Percentiles rank a stretch among this genome's conserved stretches.
Evolutionary conservation across 345 rosid genomes (phyloP).

Genomic region (Eucalyptus fibrosa): DNA sequence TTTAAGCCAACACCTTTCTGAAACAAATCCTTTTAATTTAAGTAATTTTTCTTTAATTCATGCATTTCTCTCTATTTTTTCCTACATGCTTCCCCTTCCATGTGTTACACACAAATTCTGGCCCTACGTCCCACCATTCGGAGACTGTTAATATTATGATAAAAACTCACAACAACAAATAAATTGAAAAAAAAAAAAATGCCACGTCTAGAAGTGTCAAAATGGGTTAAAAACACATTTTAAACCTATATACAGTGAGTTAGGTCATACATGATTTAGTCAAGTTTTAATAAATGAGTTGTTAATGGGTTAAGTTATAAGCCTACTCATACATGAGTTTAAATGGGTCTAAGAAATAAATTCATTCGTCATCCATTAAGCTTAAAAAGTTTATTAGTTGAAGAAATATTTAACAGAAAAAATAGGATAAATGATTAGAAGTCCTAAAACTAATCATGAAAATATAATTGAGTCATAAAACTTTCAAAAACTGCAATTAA

Average conservation of each 20-base stretch:
- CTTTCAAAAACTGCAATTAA: no score
- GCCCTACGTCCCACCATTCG: background rate
- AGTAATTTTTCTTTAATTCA: background rate
- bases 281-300: background rate
- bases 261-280: background rate
- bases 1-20: background rate
- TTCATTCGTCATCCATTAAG: accelerated
- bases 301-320: background rate
- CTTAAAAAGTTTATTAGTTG: background rate
- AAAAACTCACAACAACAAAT: accelerated
- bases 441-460: no score
- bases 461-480: no score
- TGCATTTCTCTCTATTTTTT: background rate
- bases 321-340: no score
- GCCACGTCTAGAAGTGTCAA: background rate
- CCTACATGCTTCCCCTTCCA: background rate
- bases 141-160: background rate
- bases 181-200: background rate
- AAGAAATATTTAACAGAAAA: no score
- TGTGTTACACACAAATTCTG: background rate
- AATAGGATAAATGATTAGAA: no score
- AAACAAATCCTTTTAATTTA: background rate
- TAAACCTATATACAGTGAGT: background rate
- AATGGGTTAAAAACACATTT: background rate
- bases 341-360: no score